Conservation (phyloP, 164 flowering plant species). For the Piper betle region DNA sequence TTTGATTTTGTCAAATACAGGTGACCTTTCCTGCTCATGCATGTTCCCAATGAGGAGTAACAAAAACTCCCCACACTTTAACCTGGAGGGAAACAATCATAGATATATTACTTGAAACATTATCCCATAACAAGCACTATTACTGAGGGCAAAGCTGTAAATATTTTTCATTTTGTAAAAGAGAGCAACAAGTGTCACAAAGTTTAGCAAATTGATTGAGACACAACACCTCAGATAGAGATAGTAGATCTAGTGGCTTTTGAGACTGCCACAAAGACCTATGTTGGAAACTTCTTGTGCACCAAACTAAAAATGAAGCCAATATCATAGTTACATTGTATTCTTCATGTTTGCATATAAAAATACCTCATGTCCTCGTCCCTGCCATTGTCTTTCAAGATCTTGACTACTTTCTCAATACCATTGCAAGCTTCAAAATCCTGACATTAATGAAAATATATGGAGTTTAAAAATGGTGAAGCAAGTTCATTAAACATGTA, state of each 20-base stretch:
- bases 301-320: no score
- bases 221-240: no score
- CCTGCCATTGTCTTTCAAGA: conserved; percentile 67
- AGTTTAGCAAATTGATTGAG: no score
- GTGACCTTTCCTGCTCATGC: conserved; percentile 56
- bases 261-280: no score
- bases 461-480: not conserved
- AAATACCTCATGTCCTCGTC: conserved; percentile 78
- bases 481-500: not conserved
- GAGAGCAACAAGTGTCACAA: not conserved
- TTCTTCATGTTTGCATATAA: not conserved
- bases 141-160: not conserved
- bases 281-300: no score
- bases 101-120: not conserved
- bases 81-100: conserved; percentile 19
- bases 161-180: no score
- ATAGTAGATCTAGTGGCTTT: no score
- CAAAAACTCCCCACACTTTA: conserved; percentile 91
- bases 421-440: conserved; percentile 84
- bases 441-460: conserved; percentile 17
- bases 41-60: conserved; percentile 86
- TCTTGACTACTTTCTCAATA: conserved; percentile 71
- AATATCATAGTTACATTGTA: not conserved
- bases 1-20: conserved; percentile 67
- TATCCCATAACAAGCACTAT: not conserved